Percentiles rank a stretch among this genome's conserved stretches.
phyloP scores from a whole-genome alignment of 2,329 filamentous ascomycete genomes.

The Acephala macrosclerotiorum region DNA sequence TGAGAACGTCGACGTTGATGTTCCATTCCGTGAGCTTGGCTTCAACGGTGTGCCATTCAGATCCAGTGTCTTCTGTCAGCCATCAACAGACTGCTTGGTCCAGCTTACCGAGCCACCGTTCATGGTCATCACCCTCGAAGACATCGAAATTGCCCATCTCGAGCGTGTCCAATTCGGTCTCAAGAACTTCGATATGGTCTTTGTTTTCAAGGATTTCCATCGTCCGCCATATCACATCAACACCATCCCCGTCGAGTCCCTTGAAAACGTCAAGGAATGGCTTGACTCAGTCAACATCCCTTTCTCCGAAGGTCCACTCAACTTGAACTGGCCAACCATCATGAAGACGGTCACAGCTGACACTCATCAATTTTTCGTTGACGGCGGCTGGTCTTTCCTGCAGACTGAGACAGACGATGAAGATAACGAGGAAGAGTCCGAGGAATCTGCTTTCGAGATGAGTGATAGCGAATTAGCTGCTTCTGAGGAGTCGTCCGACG shows the following conservation, averaged over 20 bases:
- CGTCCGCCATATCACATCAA: slow-evolving; percentile 94
- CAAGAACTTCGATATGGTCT: slow-evolving; percentile 98
- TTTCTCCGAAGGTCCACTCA: slow-evolving; percentile 92
- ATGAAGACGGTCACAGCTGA: slow-evolving; percentile 99
- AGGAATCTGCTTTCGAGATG: slow-evolving; percentile 93
- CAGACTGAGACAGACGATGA: slow-evolving; percentile 88
- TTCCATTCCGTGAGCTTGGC: slow-evolving; percentile 94
- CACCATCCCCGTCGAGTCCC: slow-evolving; percentile 93
- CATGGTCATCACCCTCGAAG: slow-evolving; percentile 91
- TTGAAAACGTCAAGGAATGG: slow-evolving; percentile 98
- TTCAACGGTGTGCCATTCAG: slow-evolving; percentile 97
- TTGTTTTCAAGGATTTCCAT: slow-evolving; percentile 97
- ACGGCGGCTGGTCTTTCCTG: slow-evolving; percentile 95
- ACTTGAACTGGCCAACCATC: slow-evolving; percentile 98
- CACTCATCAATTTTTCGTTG: slow-evolving; percentile 92
- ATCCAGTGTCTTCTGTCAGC: slow-evolving; percentile 94
- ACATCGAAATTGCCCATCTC: slow-evolving; percentile 95
- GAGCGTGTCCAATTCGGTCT: slow-evolving; percentile 96
- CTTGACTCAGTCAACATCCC: slow-evolving; percentile 95
- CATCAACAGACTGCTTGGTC: slow-evolving; percentile 95
- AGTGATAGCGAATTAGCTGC: slow-evolving; percentile 79
- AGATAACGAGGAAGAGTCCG: slow-evolving; percentile 77
- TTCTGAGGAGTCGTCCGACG: slow-evolving; percentile 81
- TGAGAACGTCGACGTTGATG: slow-evolving; percentile 91
- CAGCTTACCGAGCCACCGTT: slow-evolving; percentile 98